These are phyloP conservation scores for Scenedesmus sp. DNA, from an alignment of 163 green algal genomes.

Conservation along the genomic window DNA sequence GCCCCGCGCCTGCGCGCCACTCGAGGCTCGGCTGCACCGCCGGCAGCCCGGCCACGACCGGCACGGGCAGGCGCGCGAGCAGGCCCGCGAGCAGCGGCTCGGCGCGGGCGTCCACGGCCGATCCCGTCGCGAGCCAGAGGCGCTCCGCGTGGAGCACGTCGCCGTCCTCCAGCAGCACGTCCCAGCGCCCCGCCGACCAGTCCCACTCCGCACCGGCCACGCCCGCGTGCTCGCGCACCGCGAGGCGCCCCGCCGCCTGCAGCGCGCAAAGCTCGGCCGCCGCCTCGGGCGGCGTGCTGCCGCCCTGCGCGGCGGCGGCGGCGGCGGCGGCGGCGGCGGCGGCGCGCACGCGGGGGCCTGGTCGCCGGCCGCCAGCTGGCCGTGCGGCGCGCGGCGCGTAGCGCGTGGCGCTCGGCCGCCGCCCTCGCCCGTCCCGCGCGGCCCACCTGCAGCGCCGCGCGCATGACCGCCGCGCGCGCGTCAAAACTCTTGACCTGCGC, in stretches of 20 bases:
- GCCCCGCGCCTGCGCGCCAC: constrained; percentile 17
- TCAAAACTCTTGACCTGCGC: not conserved
- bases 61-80: constrained; percentile 16
- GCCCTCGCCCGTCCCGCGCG: too few species aligned
- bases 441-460: constrained; percentile 15
- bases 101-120: constrained; percentile 9
- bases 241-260: constrained; percentile 50
- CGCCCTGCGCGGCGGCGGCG: constrained; percentile 24
- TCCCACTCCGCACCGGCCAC: constrained; percentile 36
- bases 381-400: too few species aligned
- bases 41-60: constrained; percentile 10
- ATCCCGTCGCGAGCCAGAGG: constrained; percentile 46
- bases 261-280: constrained; percentile 48
- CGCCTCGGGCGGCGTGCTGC: constrained; percentile 49
- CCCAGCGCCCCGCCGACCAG: not conserved
- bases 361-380: too few species aligned
- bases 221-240: constrained; percentile 47
- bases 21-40: constrained; percentile 17
- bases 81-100: constrained; percentile 40
- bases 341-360: too few species aligned
- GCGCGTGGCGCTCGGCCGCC: too few species aligned
- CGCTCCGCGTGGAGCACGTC: constrained; percentile 27
- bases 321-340: too few species aligned
- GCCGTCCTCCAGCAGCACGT: constrained; percentile 19
- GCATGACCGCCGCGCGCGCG: not conserved